Base-by-base conservation (phyloP, 495 filamentous ascomycete species). In the Xylaria intraflava region DNA sequence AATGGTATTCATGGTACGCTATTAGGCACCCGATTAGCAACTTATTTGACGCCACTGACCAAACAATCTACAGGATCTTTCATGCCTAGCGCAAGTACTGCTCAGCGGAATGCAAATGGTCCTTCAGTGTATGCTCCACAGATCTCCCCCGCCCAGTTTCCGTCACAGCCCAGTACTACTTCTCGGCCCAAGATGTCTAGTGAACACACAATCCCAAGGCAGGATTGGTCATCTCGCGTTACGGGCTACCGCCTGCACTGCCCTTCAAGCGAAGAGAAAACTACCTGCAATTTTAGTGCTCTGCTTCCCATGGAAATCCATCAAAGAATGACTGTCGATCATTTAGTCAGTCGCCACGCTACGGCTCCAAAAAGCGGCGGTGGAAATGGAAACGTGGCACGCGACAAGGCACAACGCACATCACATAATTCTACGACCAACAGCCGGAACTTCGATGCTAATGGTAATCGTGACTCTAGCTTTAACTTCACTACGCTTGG, bases 401-500 rank as follows among this genome's bases (percentile, higher is more conserved):
- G 22, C 19, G 23, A 33, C 29, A 38, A 39, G 45, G 20, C 29
- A 2, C 12, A 49, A 19, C 16, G 43, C n/a, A 6, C 4, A 17
- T 35, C 46, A 46, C 24, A 29, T 39, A 38, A 30, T 16, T 14
- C 26, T 10, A 23, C 22, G 27, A 19, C 35, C 16, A 55, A 51
- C 29, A 46, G 49, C 39, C 23, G 47, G 24, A 61, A 56, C 38
- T 48, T 51, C 33, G 42, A 58, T 45, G 58, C 74, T 76, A 65
- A 78, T 62, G 33, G 51, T 38, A 14, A 38, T 49, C 51, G 39
- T 44, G 49, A 24, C 27, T 53, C 46, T 70, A 84, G 82, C 62
- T 83, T 83, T 48, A 64, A 66, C 36, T 72, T 81, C 51, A 61
- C 70, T 48, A 29, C n/a, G n/a, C n/a, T 62, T 49, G 63, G 67